These are phyloP conservation scores for Solanum virginianum DNA, from an alignment of 257 asterid species.

Conservation along the genomic window DNA sequence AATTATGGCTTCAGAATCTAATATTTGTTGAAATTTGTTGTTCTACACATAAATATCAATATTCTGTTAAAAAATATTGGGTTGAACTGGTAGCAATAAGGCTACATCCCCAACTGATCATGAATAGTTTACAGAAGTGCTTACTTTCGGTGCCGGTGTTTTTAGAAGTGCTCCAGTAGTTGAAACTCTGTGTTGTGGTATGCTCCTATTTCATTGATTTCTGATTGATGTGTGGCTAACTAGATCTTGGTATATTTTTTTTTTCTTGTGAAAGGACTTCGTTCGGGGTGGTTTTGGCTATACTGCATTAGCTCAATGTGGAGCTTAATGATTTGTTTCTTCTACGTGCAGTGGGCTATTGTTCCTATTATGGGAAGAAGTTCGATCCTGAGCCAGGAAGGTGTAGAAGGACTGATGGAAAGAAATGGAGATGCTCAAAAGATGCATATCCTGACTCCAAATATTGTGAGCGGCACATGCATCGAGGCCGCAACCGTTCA, in stretches of 20 bases:
- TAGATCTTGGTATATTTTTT: neutral
- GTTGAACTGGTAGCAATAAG: neutral
- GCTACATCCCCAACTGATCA: neutral
- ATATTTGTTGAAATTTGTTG: neutral
- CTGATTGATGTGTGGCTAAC: neutral
- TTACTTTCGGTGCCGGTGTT: neutral
- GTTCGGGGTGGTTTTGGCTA: neutral
- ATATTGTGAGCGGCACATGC: constrained; percentile 99
- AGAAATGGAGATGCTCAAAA: constrained; percentile 98
- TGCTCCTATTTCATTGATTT: neutral
- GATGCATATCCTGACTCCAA: constrained; percentile 97
- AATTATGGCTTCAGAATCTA: neutral
- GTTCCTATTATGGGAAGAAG: constrained; percentile 89
- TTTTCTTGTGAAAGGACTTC: neutral
- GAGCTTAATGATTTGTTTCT: constrained; percentile 2
- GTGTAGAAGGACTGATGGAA: constrained; percentile 96
- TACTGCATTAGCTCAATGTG: neutral
- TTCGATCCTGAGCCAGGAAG: constrained; percentile 97
- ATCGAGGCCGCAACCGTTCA: constrained; percentile 99
- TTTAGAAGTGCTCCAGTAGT: neutral
- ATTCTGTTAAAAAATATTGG: neutral
- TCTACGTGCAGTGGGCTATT: constrained; percentile 61
- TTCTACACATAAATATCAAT: neutral
- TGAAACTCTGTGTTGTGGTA: neutral
- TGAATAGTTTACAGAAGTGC: neutral